Percentiles rank a stretch among this genome's conserved stretches.
These are phyloP conservation scores for Prunus salicina DNA, from an alignment of 306 rosid genomes.

Conservation along the genomic window DNA sequence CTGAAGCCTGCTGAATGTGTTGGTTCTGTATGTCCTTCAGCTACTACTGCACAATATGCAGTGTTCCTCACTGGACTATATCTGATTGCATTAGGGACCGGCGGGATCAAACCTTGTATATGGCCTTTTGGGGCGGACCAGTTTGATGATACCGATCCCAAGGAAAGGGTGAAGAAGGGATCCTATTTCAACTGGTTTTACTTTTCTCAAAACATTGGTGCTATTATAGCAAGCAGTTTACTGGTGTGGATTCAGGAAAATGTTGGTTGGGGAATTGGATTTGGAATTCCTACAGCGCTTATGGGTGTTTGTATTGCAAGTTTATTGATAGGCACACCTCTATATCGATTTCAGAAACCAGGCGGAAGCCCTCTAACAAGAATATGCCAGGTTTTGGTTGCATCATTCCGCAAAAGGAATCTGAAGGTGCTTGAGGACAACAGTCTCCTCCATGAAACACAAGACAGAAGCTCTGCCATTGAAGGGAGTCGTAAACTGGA, in stretches of 20 bases:
- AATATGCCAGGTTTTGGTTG: constrained; percentile 35
- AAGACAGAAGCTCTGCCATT: constrained; percentile 16
- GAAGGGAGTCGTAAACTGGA: constrained; percentile 28
- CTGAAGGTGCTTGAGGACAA: constrained; percentile 10
- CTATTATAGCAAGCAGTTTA: constrained; percentile 27
- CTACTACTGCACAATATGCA: constrained; percentile 27
- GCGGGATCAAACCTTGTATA: constrained; percentile 43
- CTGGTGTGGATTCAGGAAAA: constrained; percentile 38
- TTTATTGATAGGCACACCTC: constrained; percentile 31
- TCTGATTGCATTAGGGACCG: constrained; percentile 35
- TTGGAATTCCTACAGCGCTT: constrained; percentile 25
- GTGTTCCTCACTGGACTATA: constrained; percentile 30
- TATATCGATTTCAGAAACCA: constrained; percentile 33
- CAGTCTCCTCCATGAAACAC: constrained; percentile 24
- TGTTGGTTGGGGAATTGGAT: constrained; percentile 39
- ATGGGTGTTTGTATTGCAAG: constrained; percentile 30
- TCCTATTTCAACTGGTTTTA: constrained; percentile 42
- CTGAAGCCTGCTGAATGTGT: constrained; percentile 27
- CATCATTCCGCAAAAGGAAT: constrained; percentile 24
- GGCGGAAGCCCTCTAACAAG: constrained; percentile 35
- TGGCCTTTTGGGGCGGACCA: constrained; percentile 44
- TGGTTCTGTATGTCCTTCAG: constrained; percentile 18
- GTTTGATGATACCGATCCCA: constrained; percentile 33
- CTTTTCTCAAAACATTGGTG: constrained; percentile 30
- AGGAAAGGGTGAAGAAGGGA: constrained; percentile 31